These are phyloP conservation scores for Tricholoma hemisulphureum DNA, from an alignment of 768 basidiomycete genomes.

Conservation along the genomic window DNA sequence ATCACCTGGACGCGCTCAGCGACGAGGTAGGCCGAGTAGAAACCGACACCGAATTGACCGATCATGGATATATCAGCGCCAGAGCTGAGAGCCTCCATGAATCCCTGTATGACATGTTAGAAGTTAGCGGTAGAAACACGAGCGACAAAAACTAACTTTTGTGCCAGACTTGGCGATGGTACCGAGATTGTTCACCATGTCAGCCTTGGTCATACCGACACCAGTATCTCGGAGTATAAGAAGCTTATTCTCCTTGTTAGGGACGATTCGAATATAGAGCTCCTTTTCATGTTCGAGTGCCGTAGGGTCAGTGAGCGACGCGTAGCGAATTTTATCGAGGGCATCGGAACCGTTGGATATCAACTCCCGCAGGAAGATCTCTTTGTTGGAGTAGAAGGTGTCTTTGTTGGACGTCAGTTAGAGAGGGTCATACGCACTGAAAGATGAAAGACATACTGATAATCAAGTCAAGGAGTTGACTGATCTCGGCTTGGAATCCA, in stretches of 20 bases:
- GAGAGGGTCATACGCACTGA: neutral
- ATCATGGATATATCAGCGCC: slow-evolving; percentile 96
- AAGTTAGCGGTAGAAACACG: slow-evolving; percentile 2
- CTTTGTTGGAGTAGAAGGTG: slow-evolving; percentile 99
- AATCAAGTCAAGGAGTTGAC: slow-evolving; percentile 96
- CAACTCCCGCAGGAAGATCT: slow-evolving; percentile 98
- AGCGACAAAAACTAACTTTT: slow-evolving; percentile 51
- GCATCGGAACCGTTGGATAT: slow-evolving; percentile 99
- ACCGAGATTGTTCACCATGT: slow-evolving; percentile 98
- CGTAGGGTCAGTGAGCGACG: slow-evolving; percentile 90
- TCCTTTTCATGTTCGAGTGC: slow-evolving; percentile 90
- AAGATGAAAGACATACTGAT: slow-evolving; percentile 66
- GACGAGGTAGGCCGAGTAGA: slow-evolving; percentile 99
- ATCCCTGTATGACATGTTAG: slow-evolving; percentile 56
- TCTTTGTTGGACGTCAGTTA: slow-evolving; percentile 44
- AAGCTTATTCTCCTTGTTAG: slow-evolving; percentile 94
- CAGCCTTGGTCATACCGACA: slow-evolving; percentile 99
- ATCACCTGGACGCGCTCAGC: slow-evolving; percentile 98
- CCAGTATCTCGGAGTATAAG: slow-evolving; percentile 92
- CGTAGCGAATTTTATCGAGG: slow-evolving; percentile 98
- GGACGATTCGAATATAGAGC: slow-evolving; percentile 89
- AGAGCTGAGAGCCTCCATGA: slow-evolving; percentile 97
- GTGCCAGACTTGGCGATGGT: slow-evolving; percentile 95
- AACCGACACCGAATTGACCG: slow-evolving; percentile 99
- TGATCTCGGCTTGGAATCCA: slow-evolving; percentile 99